Percentiles rank a stretch among this genome's conserved stretches.
Evolutionary conservation across 2,329 filamentous ascomycete species (phyloP).

Genomic region (Claviceps africana): DNA sequence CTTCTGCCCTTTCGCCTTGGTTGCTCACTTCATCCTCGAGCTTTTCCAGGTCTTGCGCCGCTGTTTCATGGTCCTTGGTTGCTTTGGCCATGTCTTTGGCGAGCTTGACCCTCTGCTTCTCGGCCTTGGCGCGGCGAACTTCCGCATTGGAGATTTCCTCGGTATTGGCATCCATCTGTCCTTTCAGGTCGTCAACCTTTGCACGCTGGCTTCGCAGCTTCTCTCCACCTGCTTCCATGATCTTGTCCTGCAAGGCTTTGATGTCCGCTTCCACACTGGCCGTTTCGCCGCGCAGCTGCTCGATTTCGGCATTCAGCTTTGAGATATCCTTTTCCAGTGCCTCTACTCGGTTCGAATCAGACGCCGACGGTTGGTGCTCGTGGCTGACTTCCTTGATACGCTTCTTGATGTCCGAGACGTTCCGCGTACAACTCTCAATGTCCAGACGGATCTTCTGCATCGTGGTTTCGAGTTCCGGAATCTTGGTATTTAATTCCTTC

Average conservation of each 20-base stretch:
- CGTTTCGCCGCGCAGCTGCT: conserved; percentile 71
- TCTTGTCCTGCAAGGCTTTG: conserved; percentile 83
- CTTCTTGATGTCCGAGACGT: conserved; percentile 69
- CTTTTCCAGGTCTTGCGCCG: conserved; percentile 59
- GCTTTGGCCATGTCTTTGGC: conserved; percentile 71
- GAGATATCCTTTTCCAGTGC: conserved; percentile 65
- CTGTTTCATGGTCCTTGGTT: conserved; percentile 60
- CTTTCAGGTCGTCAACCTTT: conserved; percentile 78
- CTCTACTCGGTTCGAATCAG: conserved; percentile 61
- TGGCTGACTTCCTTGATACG: conserved; percentile 72
- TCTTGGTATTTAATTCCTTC: conserved; percentile 57
- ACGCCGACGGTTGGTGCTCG: conserved; percentile 67
- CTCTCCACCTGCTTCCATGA: conserved; percentile 95
- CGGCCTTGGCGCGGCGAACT: conserved; percentile 78
- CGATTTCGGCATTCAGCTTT: conserved; percentile 62
- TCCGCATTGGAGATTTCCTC: conserved; percentile 80
- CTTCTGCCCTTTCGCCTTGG: conserved; percentile 62
- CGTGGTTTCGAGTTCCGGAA: conserved; percentile 75
- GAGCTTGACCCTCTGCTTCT: conserved; percentile 81
- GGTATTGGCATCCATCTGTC: conserved; percentile 65
- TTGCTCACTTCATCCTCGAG: conserved; percentile 66
- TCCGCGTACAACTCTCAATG: conserved; percentile 72
- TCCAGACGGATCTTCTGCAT: conserved; percentile 87
- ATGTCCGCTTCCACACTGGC: conserved; percentile 85
- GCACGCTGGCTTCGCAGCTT: conserved; percentile 80